Base-by-base conservation (phyloP, 176 grass and related monocot genomes). In the Bolboschoenus planiculmis region DNA sequence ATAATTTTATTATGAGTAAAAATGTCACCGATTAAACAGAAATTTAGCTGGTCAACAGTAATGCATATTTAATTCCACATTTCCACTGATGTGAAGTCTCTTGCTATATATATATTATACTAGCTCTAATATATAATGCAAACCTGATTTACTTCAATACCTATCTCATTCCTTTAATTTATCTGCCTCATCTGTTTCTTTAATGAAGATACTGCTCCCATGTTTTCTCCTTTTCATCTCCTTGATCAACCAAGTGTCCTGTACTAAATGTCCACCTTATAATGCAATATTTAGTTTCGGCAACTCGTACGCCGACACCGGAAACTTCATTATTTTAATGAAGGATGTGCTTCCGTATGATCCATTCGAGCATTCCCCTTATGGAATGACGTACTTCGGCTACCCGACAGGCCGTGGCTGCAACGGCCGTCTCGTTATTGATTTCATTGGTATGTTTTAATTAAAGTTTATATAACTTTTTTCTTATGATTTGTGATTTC, bases 401-500 rank as follows among this genome's bases (percentile, higher is more conserved):
- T 54, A 56, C 56, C 74, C 92, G 47, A 94, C 92, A 3, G 92
- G 92, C 11, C 90, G 90, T 16, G 79, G 84, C 10, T 95, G 84
- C n/a, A 78, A 95, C 34, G 93, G 93, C 42, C 88, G 90, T 77
- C 81, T 95, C n/a, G 34, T 92, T 74, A 77, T 95, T 71, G 90
- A 95, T 80, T 95, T 95, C 73, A 81, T 95, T 30, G 86, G 88
- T 95, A 88, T 29, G 5, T 37, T 51, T 29, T 70, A 2, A 59
- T 44, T n/a, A n/a, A n/a, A 23, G 20, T 74, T 42, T 71, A 20
- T 15, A 16, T 18, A 13, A 37, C 31, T 13, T 20, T 71, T 4
- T 77, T 50, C 27, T 77, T 27, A 3, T 29, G 10, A 5, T 47
- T 50, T 21, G 24, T 58, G 82, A 84, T 54, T 3, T 84, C 23